Conservation (phyloP, 2,329 filamentous ascomycete genomes). For the Phoma herbarum region DNA sequence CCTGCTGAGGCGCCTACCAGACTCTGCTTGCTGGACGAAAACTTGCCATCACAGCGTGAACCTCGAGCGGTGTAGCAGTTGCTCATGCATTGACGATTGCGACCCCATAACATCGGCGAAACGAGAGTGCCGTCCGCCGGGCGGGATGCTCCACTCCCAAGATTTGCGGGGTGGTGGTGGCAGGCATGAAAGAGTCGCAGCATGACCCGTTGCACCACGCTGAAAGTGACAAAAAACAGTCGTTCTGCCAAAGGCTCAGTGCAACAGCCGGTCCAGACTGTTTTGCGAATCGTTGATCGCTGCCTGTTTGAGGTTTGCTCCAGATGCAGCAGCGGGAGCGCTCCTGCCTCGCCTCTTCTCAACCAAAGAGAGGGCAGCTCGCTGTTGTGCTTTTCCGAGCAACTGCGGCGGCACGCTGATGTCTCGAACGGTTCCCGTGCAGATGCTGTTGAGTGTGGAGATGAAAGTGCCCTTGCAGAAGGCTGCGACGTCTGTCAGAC, state of each 20-base stretch:
- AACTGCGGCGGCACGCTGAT: neutral
- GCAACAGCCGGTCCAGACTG: slow-evolving; percentile 15
- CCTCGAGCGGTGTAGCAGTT: slow-evolving; percentile 15
- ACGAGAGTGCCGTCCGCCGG: slow-evolving; percentile 35
- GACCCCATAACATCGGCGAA: slow-evolving; percentile 37
- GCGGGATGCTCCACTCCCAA: slow-evolving; percentile 17
- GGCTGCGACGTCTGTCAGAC: slow-evolving; percentile 21
- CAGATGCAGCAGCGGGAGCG: slow-evolving; percentile 22
- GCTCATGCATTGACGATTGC: slow-evolving; percentile 21
- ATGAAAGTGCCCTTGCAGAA: slow-evolving; percentile 22
- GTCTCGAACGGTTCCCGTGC: slow-evolving; percentile 12
- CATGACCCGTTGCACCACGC: slow-evolving; percentile 28
- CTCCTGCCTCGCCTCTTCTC: slow-evolving; percentile 6
- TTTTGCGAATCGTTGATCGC: slow-evolving; percentile 25
- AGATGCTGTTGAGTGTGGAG: slow-evolving; percentile 19
- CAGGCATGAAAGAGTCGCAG: slow-evolving; percentile 15
- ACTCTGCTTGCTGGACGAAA: slow-evolving; percentile 3
- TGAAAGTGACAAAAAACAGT: slow-evolving; percentile 8
- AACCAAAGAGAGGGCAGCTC: slow-evolving; percentile 9
- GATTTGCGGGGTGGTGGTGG: slow-evolving; percentile 25
- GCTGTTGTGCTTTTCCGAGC: slow-evolving; percentile 9
- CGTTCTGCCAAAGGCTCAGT: slow-evolving; percentile 9
- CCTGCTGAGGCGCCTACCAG: slow-evolving; percentile 1
- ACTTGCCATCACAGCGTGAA: slow-evolving; percentile 20
- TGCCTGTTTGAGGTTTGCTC: slow-evolving; percentile 27